These are phyloP conservation scores for Ganoderma sinense DNA, from an alignment of 1,284 basidiomycete genomes.

Conservation along the genomic window DNA sequence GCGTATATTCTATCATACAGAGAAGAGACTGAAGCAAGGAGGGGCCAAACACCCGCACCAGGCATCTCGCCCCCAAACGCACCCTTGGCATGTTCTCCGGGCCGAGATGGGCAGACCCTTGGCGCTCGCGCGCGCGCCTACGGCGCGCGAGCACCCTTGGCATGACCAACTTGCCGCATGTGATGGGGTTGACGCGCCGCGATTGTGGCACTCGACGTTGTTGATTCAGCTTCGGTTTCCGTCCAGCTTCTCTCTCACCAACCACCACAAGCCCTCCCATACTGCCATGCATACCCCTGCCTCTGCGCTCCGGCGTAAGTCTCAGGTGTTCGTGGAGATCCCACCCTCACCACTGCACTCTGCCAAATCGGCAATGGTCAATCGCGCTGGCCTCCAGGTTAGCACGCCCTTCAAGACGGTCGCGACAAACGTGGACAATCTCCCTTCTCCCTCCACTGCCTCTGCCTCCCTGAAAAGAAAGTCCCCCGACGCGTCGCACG, in stretches of 20 bases:
- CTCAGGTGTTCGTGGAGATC: conserved; percentile 65
- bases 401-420: conserved; percentile 56
- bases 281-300: conserved; percentile 33
- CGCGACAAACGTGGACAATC: conserved; percentile 33
- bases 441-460: conserved; percentile 17
- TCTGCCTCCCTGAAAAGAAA: conserved; percentile 38
- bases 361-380: conserved; percentile 10
- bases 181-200: conserved; percentile 38
- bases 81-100: no score
- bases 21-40: no score
- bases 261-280: conserved; percentile 31
- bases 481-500: conserved; percentile 30
- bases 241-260: conserved; percentile 25
- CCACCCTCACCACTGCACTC: conserved; percentile 52
- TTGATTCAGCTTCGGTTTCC: conserved; percentile 24
- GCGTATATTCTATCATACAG: no score
- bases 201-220: conserved; percentile 25
- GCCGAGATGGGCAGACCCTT: no score
- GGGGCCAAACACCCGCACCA: no score
- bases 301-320: conserved; percentile 42
- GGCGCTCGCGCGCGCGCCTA: no score
- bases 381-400: conserved; percentile 41
- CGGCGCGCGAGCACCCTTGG: no score
- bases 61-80: no score
- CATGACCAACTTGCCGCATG: conserved; percentile 21